Evolutionary conservation across 228 moss, liverwort and hornwort genomes (phyloP).

Genomic region (Sphagnum magellanicum): DNA sequence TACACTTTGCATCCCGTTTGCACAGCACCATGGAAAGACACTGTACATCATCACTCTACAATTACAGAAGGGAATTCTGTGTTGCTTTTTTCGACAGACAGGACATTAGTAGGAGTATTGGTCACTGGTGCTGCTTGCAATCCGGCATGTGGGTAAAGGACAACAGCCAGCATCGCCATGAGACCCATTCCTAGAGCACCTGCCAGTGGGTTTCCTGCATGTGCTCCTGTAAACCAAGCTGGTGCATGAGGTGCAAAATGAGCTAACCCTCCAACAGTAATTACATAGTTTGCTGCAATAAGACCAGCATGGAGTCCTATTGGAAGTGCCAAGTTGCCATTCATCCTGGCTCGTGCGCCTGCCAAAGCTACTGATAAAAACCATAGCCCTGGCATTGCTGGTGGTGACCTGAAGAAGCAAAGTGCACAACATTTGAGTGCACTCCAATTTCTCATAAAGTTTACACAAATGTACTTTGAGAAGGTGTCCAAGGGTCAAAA

Average conservation of each 20-base stretch:
- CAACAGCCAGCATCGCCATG: constrained; percentile 64
- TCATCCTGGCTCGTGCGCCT: constrained; percentile 59
- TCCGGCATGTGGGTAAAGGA: constrained; percentile 34
- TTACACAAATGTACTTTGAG: not conserved
- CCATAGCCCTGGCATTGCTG: constrained; percentile 72
- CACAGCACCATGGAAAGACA: no score
- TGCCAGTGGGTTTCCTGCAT: constrained; percentile 69
- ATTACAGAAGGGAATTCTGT: no score
- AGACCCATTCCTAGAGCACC: constrained; percentile 81
- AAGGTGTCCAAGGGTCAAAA: not conserved
- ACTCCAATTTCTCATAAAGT: not conserved
- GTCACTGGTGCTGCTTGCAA: no score
- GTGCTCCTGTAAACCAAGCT: constrained; percentile 76
- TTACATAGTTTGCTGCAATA: constrained; percentile 47
- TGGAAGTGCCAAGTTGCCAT: constrained; percentile 70
- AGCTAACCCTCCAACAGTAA: constrained; percentile 50
- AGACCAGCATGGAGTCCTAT: constrained; percentile 90
- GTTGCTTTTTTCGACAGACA: no score
- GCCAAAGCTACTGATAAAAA: constrained; percentile 74
- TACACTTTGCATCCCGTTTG: no score
- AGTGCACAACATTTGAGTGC: not conserved
- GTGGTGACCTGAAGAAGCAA: constrained; percentile 63
- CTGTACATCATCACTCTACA: no score
- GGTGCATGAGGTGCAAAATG: constrained; percentile 53
- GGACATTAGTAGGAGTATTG: no score